A percentile compares a stretch with the other conserved stretches of the same genome.
Evolutionary conservation across 2,329 filamentous ascomycete genomes (phyloP).

Genomic region (Cercospora citrullina): DNA sequence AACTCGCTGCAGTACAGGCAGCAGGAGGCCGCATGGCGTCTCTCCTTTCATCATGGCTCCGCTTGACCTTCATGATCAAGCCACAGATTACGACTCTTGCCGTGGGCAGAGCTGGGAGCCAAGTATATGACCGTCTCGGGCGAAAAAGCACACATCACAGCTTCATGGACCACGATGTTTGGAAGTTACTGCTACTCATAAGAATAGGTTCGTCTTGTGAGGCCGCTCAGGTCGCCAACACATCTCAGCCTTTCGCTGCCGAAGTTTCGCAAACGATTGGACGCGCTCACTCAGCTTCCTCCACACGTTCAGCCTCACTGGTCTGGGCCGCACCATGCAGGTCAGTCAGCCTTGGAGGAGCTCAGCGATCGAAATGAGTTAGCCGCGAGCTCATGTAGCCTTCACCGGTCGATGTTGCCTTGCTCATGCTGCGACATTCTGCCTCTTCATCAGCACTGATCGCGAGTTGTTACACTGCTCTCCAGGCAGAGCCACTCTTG

Average conservation of each 20-base stretch:
- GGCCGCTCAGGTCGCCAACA: slow-evolving; percentile 7
- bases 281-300: slow-evolving; percentile 6
- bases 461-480: neutral
- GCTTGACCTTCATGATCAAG: neutral
- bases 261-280: slow-evolving; percentile 5
- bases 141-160: neutral
- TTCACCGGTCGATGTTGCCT: slow-evolving; percentile 11
- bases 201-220: neutral
- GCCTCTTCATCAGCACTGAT: neutral
- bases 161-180: neutral
- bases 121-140: neutral
- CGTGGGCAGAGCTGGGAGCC: neutral
- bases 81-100: neutral
- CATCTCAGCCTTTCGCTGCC: slow-evolving; percentile 5
- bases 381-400: neutral
- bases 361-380: neutral
- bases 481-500: neutral
- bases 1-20: neutral
- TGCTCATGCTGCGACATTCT: neutral
- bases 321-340: slow-evolving; percentile 5
- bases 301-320: slow-evolving; percentile 10
- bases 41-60: neutral
- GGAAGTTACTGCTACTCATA: neutral
- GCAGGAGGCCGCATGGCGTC: neutral
- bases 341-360: slow-evolving; percentile 5